These are phyloP conservation scores for Colletotrichum orchidophilum DNA, from an alignment of 2,329 filamentous ascomycete species.

Conservation along the genomic window DNA sequence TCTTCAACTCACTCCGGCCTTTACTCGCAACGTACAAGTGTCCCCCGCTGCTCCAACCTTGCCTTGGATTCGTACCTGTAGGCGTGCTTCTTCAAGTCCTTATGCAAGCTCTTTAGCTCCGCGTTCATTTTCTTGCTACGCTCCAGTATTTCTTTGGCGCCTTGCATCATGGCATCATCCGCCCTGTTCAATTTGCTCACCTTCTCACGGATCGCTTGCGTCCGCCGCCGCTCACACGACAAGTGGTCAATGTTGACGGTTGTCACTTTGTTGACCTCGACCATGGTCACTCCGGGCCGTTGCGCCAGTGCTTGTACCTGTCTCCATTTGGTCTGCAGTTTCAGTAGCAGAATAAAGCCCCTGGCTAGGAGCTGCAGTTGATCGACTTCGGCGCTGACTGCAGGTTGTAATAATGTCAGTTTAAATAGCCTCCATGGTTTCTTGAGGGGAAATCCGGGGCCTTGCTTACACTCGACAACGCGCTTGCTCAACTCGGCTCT, in stretches of 20 bases:
- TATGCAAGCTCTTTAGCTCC: background rate
- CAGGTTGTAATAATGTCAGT: background rate
- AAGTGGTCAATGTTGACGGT: background rate
- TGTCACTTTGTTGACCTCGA: background rate
- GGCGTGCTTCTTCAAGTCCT: background rate
- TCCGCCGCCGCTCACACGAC: background rate
- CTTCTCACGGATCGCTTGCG: background rate
- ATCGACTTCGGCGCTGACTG: background rate
- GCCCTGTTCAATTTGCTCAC: background rate
- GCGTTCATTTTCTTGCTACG: background rate
- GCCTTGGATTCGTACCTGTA: background rate
- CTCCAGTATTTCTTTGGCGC: background rate
- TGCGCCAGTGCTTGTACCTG: background rate
- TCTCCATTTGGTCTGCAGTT: background rate
- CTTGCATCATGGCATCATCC: background rate
- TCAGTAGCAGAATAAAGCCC: background rate
- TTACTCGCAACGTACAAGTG: background rate
- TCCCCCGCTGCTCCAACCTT: background rate
- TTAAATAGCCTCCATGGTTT: background rate
- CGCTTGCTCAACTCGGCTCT: background rate
- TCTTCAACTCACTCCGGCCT: too few species aligned
- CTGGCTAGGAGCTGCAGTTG: background rate
- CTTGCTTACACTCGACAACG: background rate
- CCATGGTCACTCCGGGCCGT: background rate
- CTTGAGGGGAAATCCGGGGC: too few species aligned